phyloP scores from a whole-genome alignment of 768 basidiomycete genomes.

The Kwoniella sp. region DNA sequence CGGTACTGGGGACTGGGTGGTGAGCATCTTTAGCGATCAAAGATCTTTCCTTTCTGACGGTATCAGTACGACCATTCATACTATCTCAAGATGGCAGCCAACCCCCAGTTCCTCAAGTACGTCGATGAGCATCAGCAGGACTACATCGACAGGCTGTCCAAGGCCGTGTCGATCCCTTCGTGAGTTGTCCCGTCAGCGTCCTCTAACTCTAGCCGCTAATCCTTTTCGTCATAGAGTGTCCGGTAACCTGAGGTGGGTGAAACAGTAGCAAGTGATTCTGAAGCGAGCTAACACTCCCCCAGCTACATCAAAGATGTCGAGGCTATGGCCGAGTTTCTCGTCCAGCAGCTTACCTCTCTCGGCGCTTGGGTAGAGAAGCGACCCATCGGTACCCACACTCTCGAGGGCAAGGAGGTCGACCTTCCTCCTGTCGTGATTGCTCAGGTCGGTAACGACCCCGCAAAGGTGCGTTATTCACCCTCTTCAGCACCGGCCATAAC shows the following conservation, averaged over 20 bases:
- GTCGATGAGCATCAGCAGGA: slow-evolving; percentile 66
- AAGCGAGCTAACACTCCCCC: neutral
- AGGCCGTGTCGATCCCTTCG: slow-evolving; percentile 83
- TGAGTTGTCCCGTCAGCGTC: slow-evolving; percentile 11
- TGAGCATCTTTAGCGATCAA: neutral
- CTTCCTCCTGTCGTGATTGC: slow-evolving; percentile 83
- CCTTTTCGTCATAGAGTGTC: slow-evolving; percentile 42
- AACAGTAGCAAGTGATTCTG: neutral
- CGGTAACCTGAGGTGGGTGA: slow-evolving; percentile 44
- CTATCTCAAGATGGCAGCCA: slow-evolving; percentile 35
- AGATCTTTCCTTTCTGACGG: neutral
- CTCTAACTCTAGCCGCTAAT: neutral
- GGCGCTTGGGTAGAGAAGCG: slow-evolving; percentile 72
- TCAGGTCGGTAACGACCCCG: slow-evolving; percentile 71
- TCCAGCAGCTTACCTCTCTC: slow-evolving; percentile 65
- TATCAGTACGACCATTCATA: slow-evolving; percentile 1
- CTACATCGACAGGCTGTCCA: slow-evolving; percentile 72
- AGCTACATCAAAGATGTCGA: slow-evolving; percentile 69
- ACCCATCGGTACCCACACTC: slow-evolving; percentile 69
- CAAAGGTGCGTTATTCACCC: slow-evolving; percentile 54
- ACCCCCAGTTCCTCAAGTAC: slow-evolving; percentile 52
- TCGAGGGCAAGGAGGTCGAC: slow-evolving; percentile 66
- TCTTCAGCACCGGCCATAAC: neutral
- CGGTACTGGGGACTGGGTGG: neutral
- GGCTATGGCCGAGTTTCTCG: slow-evolving; percentile 79